These are phyloP conservation scores for Fusarium phyllophilum DNA, from an alignment of 2,329 filamentous ascomycete species.

Conservation along the genomic window DNA sequence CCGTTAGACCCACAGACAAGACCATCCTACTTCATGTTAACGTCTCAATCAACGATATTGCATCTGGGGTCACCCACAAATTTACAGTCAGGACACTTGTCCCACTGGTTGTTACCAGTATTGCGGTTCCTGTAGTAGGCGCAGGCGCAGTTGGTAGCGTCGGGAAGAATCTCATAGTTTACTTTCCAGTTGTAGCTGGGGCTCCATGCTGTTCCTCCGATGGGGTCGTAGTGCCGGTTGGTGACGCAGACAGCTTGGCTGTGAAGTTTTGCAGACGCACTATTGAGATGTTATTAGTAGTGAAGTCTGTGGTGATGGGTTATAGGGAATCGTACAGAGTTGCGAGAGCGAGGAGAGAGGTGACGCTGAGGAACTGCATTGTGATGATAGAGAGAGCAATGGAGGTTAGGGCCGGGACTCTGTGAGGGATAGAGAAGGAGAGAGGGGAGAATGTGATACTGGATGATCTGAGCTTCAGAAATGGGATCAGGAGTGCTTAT, in stretches of 20 bases:
- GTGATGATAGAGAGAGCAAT: too few relatives aligned
- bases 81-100: conserved; percentile 28
- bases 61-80: neutral
- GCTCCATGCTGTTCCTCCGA: conserved; percentile 15
- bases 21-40: conserved; percentile 11
- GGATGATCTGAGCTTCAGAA: fast-evolving
- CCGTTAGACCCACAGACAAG: conserved; percentile 11
- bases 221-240: neutral
- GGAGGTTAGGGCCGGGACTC: too few relatives aligned
- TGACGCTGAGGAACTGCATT: neutral
- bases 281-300: neutral
- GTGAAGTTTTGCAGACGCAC: conserved; percentile 7
- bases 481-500: fast-evolving
- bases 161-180: conserved; percentile 21
- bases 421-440: fast-evolving
- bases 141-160: conserved; percentile 24
- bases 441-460: fast-evolving
- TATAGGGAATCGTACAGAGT: neutral
- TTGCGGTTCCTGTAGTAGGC: conserved; percentile 13
- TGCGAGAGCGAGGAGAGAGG: neutral
- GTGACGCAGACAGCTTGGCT: conserved; percentile 22
- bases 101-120: conserved; percentile 23
- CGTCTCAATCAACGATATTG: fast-evolving
- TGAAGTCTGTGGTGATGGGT: too few relatives aligned
- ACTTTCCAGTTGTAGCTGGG: conserved; percentile 23